Base-by-base conservation (phyloP, 2,329 filamentous ascomycete genomes). In the Fusarium tricinctum region DNA sequence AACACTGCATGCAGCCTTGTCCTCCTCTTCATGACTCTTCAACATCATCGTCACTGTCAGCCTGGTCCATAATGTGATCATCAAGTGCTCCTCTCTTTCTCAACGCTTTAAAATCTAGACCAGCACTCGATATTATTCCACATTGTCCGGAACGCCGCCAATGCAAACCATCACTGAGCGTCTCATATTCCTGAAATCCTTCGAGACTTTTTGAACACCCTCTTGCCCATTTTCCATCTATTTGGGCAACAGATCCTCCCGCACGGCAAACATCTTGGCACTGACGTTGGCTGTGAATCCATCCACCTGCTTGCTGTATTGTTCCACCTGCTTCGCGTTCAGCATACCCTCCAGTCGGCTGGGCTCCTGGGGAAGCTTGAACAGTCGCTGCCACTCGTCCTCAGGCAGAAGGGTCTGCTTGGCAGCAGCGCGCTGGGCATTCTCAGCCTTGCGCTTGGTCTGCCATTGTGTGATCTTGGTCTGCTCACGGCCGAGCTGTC, bases 211-310 rank as follows among this genome's bases (percentile, higher is more conserved):
- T 58, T 68, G 51, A 71, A 66, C 64, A 49, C 65, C 52, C 28
- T 66, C 60, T 67, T 55, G 50, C 50, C 58, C 38, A 32, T 49
- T 47, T 33, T 47, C 48, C 49, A 14, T 69, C 72, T 79, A 81
- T 82, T 89, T 86, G 45, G 88, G 87, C 75, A 89, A 78, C 72
- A 91, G 79, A 79, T 88, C 90, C 71, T 88, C 88, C 78, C 94
- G 91, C 65, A 97, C 93, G 39, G 94, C 94, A 80, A 99, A 99
- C 95, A 99, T 97, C 89, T 99, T 99, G 71, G 93, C 90, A 68
- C 89, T 97, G 73, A 97, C 92, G 70, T 90, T 91, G 57, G 96
- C 94, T 47, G 95, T 95, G 81, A 98, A 98, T 39, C 93, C 93
- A 81, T 99, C 96, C 60, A 98, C 92, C 84, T 98, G 96, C 83